phyloP scores from a whole-genome alignment of 2,329 filamentous ascomycete species.

The Thielaviopsis populi region DNA sequence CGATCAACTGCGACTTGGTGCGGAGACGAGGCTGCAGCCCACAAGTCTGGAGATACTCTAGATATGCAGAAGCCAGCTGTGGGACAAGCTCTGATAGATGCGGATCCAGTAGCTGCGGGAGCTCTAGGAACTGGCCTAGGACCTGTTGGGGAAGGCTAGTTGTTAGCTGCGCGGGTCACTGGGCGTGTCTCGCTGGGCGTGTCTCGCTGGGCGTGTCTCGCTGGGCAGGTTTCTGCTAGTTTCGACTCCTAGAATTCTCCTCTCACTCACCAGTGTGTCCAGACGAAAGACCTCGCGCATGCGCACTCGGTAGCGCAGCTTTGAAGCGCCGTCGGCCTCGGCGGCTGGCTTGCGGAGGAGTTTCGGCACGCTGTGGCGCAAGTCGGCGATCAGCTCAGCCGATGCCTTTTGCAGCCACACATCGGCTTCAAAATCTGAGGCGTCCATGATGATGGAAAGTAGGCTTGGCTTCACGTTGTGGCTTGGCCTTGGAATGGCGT shows the following conservation, averaged over 20 bases:
- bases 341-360: slow-evolving; percentile 36
- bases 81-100: slow-evolving; percentile 64
- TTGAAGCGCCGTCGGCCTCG: slow-evolving; percentile 28
- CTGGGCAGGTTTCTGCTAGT: too few relatives aligned
- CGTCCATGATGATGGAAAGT: slow-evolving; percentile 40
- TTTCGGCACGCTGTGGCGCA: slow-evolving; percentile 36
- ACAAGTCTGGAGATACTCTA: slow-evolving; percentile 44
- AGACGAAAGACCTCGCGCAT: slow-evolving; percentile 35
- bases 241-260: neutral
- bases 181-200: too few relatives aligned
- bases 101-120: slow-evolving; percentile 82
- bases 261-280: slow-evolving; percentile 29
- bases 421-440: slow-evolving; percentile 43
- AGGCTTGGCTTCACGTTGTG: neutral
- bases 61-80: slow-evolving; percentile 57
- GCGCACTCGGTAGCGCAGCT: slow-evolving; percentile 35
- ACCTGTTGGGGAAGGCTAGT: slow-evolving; percentile 25
- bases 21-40: slow-evolving; percentile 25
- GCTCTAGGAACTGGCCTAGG: slow-evolving; percentile 85
- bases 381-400: slow-evolving; percentile 39
- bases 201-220: too few relatives aligned
- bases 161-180: too few relatives aligned
- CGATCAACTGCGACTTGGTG: slow-evolving; percentile 29
- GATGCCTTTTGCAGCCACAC: slow-evolving; percentile 48
- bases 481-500: neutral